Conservation (phyloP, 768 basidiomycete genomes). For the Sarcomyxa edulis region DNA sequence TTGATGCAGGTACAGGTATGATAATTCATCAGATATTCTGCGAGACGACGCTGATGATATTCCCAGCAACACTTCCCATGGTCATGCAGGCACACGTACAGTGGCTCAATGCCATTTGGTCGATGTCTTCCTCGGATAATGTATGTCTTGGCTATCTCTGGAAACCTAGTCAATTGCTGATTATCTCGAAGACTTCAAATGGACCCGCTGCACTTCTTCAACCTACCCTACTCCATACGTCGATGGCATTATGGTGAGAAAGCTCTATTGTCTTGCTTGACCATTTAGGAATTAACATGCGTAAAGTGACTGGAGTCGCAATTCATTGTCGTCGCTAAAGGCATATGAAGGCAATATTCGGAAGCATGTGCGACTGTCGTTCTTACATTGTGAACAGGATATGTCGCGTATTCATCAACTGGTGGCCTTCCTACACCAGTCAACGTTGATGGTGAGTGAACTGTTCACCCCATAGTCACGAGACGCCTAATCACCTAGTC, state of each 20-base stretch:
- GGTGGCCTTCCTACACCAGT: slow-evolving; percentile 30
- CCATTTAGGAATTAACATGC: slow-evolving; percentile 4
- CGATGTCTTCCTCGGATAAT: slow-evolving; percentile 10
- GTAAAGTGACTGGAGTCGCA: slow-evolving; percentile 39
- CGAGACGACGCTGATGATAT: background rate
- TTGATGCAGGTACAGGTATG: slow-evolving; percentile 36
- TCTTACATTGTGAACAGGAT: slow-evolving; percentile 32
- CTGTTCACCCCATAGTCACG: background rate
- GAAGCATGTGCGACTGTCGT: slow-evolving; percentile 29
- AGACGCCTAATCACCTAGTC: slow-evolving; percentile 1
- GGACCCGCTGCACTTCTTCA: slow-evolving; percentile 40
- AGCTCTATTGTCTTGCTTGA: slow-evolving; percentile 2
- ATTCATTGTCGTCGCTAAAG: slow-evolving; percentile 33
- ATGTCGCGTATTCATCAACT: slow-evolving; percentile 38
- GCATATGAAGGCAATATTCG: slow-evolving; percentile 32
- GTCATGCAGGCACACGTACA: slow-evolving; percentile 31
- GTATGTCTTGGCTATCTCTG: slow-evolving; percentile 14
- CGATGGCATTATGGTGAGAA: slow-evolving; percentile 36
- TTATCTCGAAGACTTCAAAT: slow-evolving; percentile 9
- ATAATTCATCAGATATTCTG: background rate
- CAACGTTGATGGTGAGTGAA: slow-evolving; percentile 33
- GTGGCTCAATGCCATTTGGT: slow-evolving; percentile 53
- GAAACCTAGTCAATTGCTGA: slow-evolving; percentile 6
- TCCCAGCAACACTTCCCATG: slow-evolving; percentile 8
- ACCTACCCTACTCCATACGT: slow-evolving; percentile 33